phyloP scores from a whole-genome alignment of 2,329 filamentous ascomycete genomes.

The Drechslerella coelobrocha region DNA sequence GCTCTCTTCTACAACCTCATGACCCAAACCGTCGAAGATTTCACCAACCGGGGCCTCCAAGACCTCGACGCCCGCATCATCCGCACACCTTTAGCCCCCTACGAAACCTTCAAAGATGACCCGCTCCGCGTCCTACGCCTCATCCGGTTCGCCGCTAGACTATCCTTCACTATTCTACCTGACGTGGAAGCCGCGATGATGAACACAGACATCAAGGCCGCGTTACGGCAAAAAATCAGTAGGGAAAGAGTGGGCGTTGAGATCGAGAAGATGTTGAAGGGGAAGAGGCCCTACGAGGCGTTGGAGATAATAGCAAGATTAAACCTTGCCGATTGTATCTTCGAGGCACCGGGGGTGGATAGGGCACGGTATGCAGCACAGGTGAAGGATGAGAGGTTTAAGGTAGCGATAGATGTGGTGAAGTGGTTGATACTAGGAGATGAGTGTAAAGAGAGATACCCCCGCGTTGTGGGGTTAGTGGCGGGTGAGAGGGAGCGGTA shows the following conservation, averaged over 20 bases:
- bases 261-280: conserved; percentile 87
- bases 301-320: conserved; percentile 46
- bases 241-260: conserved; percentile 87
- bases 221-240: conserved; percentile 86
- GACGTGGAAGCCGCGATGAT: conserved; percentile 76
- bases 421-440: conserved; percentile 62
- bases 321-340: conserved; percentile 48
- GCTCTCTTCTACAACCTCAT: conserved; percentile 95
- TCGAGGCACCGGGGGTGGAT: conserved; percentile 13
- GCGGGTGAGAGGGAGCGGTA: conserved; percentile 71
- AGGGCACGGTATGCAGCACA: conserved; percentile 25
- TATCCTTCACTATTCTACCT: conserved; percentile 78
- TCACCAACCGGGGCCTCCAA: conserved; percentile 73
- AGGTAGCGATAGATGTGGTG: conserved; percentile 69
- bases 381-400: conserved; percentile 63
- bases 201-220: conserved; percentile 72
- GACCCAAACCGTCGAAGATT: conserved; percentile 79
- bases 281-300: conserved; percentile 58
- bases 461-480: conserved; percentile 65
- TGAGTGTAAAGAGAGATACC: conserved; percentile 58
- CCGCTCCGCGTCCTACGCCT: conserved; percentile 84
- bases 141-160: conserved; percentile 85
- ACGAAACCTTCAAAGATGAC: conserved; percentile 93
- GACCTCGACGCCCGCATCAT: conserved; percentile 78
- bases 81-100: conserved; percentile 82